Base-by-base conservation (phyloP, 306 rosid species). In the Mucuna pruriens region DNA sequence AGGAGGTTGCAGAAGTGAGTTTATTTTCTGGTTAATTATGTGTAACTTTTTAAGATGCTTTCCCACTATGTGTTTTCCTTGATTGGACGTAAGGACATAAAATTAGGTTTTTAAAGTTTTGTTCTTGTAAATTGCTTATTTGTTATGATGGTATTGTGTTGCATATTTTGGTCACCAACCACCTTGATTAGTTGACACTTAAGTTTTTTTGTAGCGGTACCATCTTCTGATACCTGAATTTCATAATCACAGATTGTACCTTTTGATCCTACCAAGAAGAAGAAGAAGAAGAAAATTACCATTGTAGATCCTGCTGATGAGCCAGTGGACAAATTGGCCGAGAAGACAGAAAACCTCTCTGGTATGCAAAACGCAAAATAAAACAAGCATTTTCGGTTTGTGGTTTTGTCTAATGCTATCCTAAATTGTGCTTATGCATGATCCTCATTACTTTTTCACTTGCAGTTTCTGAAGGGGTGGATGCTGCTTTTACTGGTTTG, bases 191-290 rank as follows among this genome's bases (percentile, higher is more conserved):
- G 19, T 16, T 61, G 64, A 40, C 66, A n/a, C 9, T 23, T 68
- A 20, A 42, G 16, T 71, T 79, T 48, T 48, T 23, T 63, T 3
- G 45, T 52, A 42, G 38, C 16, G 4, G 15, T 40, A 61, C 51
- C 31, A 8, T 16, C 52, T 68, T 68, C 40, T 71, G 71, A 45
- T 75, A 11, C 20, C 6, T 25, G 16, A 7, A 42, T 77, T 83
- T 60, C 36, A 52, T 33, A 65, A 74, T 87, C 60, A 75, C 88
- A 95, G 99, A 85, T 95, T 69, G 90, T 81, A 15, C 97, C 98
- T 7, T 93, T 95, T 82, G 99, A 95, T 89, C 98, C 98, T 22
- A 85, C 92, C 58, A 95, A 95, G 78, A 95, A 95, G 90, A 95
- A 95, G 94, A 95, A 95, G 93, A 94, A 86, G 8, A 86, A 86